Conservation (phyloP, 495 filamentous ascomycete genomes). For the Filosporella fistucella region DNA sequence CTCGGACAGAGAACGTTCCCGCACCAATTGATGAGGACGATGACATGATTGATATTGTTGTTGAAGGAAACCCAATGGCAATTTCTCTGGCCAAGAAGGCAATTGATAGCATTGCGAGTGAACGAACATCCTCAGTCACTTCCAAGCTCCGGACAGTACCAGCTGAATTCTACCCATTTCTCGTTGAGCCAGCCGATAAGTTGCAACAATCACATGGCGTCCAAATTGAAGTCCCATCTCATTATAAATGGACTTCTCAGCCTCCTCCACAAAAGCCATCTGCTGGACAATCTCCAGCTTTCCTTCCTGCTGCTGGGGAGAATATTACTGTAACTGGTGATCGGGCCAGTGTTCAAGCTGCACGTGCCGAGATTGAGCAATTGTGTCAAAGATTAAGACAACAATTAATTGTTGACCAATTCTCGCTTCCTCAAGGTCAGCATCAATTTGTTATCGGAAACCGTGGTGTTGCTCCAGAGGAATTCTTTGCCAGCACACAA, state of each 20-base stretch:
- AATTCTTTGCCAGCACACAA: constrained; percentile 86
- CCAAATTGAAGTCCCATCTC: constrained; percentile 73
- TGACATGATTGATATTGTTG: constrained; percentile 72
- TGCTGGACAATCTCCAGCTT: constrained; percentile 59
- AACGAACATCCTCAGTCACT: constrained; percentile 76
- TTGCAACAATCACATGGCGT: constrained; percentile 65
- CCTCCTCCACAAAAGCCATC: constrained; percentile 62
- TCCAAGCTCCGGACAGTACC: constrained; percentile 75
- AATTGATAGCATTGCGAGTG: constrained; percentile 79
- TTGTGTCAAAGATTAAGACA: constrained; percentile 66
- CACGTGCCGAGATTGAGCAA: constrained; percentile 72
- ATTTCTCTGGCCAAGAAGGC: constrained; percentile 75
- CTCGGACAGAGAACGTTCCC: constrained; percentile 62
- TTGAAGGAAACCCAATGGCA: constrained; percentile 87
- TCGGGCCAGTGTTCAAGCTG: constrained; percentile 73
- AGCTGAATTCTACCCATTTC: constrained; percentile 92
- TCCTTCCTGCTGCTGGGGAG: constrained; percentile 55
- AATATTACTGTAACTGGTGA: constrained; percentile 86
- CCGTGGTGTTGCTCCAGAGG: constrained; percentile 66
- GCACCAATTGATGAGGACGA: constrained; percentile 66
- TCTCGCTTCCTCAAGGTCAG: constrained; percentile 69
- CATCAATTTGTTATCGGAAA: constrained; percentile 92
- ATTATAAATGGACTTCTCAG: constrained; percentile 67
- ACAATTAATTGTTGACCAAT: constrained; percentile 63
- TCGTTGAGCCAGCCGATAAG: constrained; percentile 60